Percentiles rank a stretch among this genome's conserved stretches.
Conservation (phyloP, 2,329 filamentous ascomycete genomes). For the Penicillium crustosum region DNA sequence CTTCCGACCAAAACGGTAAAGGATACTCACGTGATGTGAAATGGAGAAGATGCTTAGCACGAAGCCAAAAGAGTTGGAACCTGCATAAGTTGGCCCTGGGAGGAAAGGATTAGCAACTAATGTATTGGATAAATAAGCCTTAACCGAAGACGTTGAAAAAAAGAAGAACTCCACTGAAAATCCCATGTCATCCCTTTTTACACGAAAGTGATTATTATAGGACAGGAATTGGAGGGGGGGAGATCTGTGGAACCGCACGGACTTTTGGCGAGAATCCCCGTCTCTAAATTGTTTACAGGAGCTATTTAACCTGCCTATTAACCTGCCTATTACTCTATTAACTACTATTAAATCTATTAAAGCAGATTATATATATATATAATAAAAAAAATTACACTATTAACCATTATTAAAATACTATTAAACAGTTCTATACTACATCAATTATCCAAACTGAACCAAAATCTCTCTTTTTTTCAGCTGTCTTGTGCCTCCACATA, state of each 20-base stretch:
- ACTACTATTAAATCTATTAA: not conserved
- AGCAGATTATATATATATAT: too few species aligned
- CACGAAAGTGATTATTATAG: not conserved
- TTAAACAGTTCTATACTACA: not conserved
- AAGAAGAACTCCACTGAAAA: too few species aligned
- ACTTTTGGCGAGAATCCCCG: not conserved
- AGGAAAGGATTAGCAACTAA: slow-evolving; percentile 4
- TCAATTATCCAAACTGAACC: not conserved
- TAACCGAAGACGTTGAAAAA: not conserved
- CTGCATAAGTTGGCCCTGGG: slow-evolving; percentile 9
- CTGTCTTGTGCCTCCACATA: slow-evolving; percentile 4
- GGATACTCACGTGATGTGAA: slow-evolving; percentile 15
- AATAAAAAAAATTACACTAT: not conserved
- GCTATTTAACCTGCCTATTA: not conserved
- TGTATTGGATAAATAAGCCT: not conserved
- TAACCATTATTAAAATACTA: not conserved
- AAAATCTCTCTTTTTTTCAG: slow-evolving; percentile 1
- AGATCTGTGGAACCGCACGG: slow-evolving; percentile 1
- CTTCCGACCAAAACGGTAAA: not conserved
- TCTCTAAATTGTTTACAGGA: not conserved
- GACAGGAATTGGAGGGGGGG: not conserved
- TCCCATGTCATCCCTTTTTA: not conserved
- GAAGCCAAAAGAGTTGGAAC: not conserved
- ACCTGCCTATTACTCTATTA: not conserved
- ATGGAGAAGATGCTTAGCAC: not conserved